phyloP scores from a whole-genome alignment of 129 eudicot genomes.

The Heracleum sosnowskyi region DNA sequence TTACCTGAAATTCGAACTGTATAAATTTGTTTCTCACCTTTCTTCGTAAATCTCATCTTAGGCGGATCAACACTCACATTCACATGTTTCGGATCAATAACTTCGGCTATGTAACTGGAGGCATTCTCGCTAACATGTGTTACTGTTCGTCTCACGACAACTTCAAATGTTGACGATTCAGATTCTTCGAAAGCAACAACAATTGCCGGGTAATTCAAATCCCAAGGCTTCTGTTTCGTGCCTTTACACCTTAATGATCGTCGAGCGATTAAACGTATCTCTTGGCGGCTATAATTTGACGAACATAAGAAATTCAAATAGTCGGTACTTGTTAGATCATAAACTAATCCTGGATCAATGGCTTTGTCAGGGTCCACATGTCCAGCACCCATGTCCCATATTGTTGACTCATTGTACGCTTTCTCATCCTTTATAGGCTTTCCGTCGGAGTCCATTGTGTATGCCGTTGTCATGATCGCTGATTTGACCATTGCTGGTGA shows the following conservation, averaged over 20 bases:
- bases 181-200: slow-evolving; percentile 27
- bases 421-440: slow-evolving; percentile 48
- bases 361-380: slow-evolving; percentile 73
- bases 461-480: slow-evolving; percentile 62
- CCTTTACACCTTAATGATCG: slow-evolving; percentile 23
- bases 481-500: slow-evolving; percentile 78
- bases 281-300: slow-evolving; percentile 33
- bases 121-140: slow-evolving; percentile 48
- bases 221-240: slow-evolving; percentile 51
- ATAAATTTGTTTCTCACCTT: slow-evolving; percentile 51
- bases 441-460: slow-evolving; percentile 31
- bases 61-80: slow-evolving; percentile 36
- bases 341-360: slow-evolving; percentile 67
- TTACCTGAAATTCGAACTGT: slow-evolving; percentile 34
- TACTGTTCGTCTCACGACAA: slow-evolving; percentile 47
- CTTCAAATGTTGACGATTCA: slow-evolving; percentile 9
- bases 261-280: slow-evolving; percentile 29
- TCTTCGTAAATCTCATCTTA: slow-evolving; percentile 31
- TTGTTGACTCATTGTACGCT: slow-evolving; percentile 27
- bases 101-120: slow-evolving; percentile 28
- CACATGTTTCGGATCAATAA: slow-evolving; percentile 34
- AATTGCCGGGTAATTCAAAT: slow-evolving; percentile 72
- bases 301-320: slow-evolving; percentile 64
- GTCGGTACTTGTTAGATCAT: slow-evolving; percentile 41
- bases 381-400: slow-evolving; percentile 74